phyloP scores from a whole-genome alignment of 108 stramenopile genomes.

The Pseudonitzschia multistriata region DNA sequence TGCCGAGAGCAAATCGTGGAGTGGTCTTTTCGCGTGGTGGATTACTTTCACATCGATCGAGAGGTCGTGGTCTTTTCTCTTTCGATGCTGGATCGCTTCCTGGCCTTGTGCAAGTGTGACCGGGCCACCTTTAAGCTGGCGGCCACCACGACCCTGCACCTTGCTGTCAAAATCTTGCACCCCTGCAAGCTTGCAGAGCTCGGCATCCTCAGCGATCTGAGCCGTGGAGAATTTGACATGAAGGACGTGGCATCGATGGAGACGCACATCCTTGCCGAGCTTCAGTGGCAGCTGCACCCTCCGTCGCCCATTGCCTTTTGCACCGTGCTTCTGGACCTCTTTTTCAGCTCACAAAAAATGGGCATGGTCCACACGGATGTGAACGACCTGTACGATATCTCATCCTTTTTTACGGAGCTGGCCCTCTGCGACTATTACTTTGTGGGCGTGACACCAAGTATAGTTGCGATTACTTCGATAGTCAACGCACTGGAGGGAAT shows the following conservation, averaged over 20 bases:
- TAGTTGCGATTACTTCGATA: conserved; percentile 63
- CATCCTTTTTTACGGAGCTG: conserved; percentile 64
- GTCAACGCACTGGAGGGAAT: conserved; percentile 75
- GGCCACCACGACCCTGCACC: conserved; percentile 52
- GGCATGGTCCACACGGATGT: conserved; percentile 36
- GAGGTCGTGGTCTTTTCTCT: conserved; percentile 57
- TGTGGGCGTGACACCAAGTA: conserved; percentile 38
- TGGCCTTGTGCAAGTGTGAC: conserved; percentile 48
- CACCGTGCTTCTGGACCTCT: conserved; percentile 43
- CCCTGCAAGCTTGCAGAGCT: conserved; percentile 60
- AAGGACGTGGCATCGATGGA: conserved; percentile 57
- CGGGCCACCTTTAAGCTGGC: conserved; percentile 63
- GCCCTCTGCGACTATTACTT: conserved; percentile 71
- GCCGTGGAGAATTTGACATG: conserved; percentile 68
- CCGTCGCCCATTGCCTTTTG: conserved; percentile 51
- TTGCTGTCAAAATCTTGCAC: conserved; percentile 63
- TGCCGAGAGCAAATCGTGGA: conserved; percentile 73
- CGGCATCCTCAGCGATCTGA: conserved; percentile 58
- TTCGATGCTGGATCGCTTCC: conserved; percentile 64
- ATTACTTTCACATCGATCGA: conserved; percentile 69
- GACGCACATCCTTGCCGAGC: conserved; percentile 35
- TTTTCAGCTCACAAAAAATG: conserved; percentile 21
- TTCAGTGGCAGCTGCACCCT: conserved; percentile 53
- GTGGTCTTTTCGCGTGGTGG: conserved; percentile 72
- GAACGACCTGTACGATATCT: conserved; percentile 53